A percentile compares a stretch with the other conserved stretches of the same genome.
Conservation (phyloP, 352 stramenopile genomes). For the Phytophthora cactorum region DNA sequence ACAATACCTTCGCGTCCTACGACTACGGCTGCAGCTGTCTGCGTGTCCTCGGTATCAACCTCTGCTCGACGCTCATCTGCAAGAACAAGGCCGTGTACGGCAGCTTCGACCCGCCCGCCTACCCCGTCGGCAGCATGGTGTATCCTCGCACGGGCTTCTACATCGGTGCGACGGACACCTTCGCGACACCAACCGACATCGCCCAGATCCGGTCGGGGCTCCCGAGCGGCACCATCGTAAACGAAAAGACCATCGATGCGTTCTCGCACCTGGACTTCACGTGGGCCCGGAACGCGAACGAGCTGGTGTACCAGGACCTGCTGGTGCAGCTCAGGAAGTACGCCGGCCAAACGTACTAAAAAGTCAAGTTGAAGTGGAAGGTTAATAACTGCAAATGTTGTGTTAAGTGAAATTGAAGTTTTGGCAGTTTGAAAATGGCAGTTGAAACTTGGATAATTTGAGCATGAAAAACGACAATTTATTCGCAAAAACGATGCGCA, state of each 20-base stretch:
- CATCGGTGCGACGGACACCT: slow-evolving; percentile 45
- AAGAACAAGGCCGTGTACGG: slow-evolving; percentile 63
- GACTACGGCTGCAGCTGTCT: slow-evolving; percentile 64
- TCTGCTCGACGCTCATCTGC: slow-evolving; percentile 50
- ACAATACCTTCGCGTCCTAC: slow-evolving; percentile 55
- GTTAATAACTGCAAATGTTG: neutral
- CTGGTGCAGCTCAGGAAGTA: no score
- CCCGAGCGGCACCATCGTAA: no score
- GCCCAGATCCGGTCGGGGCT: slow-evolving; percentile 34
- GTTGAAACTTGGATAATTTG: neutral
- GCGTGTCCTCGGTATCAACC: slow-evolving; percentile 34
- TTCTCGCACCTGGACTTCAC: no score
- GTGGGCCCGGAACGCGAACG: no score
- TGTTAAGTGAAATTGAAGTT: neutral
- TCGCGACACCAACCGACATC: slow-evolving; percentile 43
- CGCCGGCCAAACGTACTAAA: no score
- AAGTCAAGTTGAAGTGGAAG: slow-evolving; percentile 17
- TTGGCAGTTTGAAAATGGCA: neutral
- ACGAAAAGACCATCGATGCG: no score
- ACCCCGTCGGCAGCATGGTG: slow-evolving; percentile 20
- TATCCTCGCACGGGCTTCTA: slow-evolving; percentile 51
- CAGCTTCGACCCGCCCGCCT: slow-evolving; percentile 44
- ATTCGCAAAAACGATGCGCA: slow-evolving; percentile 7
- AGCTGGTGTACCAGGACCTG: no score
- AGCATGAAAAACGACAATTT: no score